These are phyloP conservation scores for Pleurotus platypus DNA, from an alignment of 768 basidiomycete genomes.

Conservation along the genomic window DNA sequence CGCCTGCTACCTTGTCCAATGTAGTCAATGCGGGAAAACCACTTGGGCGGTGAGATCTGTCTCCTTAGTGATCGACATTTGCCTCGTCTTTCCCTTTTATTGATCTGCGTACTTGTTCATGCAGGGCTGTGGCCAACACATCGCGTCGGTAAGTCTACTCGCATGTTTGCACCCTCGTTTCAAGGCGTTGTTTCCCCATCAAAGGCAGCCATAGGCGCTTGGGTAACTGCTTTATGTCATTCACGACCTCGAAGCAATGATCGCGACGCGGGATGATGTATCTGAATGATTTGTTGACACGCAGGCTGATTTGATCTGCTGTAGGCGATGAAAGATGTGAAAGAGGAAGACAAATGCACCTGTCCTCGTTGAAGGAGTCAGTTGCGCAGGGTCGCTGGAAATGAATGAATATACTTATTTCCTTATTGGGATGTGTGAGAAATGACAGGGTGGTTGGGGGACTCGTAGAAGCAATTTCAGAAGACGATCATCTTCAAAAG, in stretches of 20 bases:
- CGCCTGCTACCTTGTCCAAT: constrained; percentile 54
- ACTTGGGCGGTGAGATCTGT: constrained; percentile 60
- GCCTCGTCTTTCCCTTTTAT: constrained; percentile 12
- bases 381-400: not conserved
- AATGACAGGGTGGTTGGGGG: constrained; percentile 23
- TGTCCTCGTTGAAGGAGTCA: constrained; percentile 22
- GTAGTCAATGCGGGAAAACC: constrained; percentile 60
- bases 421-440: not conserved
- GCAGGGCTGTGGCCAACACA: constrained; percentile 72
- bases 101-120: constrained; percentile 1
- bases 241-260: not conserved
- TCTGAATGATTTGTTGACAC: not conserved
- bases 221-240: not conserved
- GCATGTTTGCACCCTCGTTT: constrained; percentile 8
- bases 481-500: constrained; percentile 32
- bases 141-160: constrained; percentile 48
- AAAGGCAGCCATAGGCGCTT: not conserved
- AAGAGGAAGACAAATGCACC: constrained; percentile 43
- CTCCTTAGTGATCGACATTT: constrained; percentile 20
- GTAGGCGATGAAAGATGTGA: constrained; percentile 45
- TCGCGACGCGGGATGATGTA: not conserved
- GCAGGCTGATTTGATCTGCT: constrained; percentile 10
- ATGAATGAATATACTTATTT: not conserved
- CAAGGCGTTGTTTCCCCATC: not conserved
- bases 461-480: constrained; percentile 18